Evolutionary conservation across 805 yeast genomes (phyloP).

Genomic region (Komagataella populi): DNA sequence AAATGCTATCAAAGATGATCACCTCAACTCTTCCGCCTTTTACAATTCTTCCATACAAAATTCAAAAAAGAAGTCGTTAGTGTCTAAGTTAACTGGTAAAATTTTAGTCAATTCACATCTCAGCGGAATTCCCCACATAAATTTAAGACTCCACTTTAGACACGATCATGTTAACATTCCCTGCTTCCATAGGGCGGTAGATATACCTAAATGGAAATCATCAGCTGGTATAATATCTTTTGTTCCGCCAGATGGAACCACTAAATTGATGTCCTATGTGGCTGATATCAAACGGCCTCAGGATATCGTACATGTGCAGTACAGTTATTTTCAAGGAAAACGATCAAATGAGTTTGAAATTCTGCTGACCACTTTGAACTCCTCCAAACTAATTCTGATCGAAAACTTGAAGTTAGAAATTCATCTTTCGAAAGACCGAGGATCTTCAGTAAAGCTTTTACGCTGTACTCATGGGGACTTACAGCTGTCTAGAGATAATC

Average conservation of each 20-base stretch:
- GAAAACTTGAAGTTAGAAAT: conserved; percentile 30
- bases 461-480: conserved; percentile 73
- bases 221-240: conserved; percentile 41
- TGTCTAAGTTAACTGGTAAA: conserved; percentile 49
- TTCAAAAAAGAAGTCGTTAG: conserved; percentile 20
- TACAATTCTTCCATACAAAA: conserved; percentile 10
- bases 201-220: conserved; percentile 34
- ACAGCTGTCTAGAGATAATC: conserved; percentile 26
- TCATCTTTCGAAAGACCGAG: conserved; percentile 12
- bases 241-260: conserved; percentile 81
- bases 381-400: conserved; percentile 29
- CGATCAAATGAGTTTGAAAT: conserved; percentile 51
- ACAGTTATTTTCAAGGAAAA: conserved; percentile 37
- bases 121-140: conserved; percentile 68
- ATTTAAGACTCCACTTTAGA: conserved; percentile 33
- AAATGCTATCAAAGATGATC: conserved; percentile 6
- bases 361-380: conserved; percentile 30
- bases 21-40: conserved; percentile 8
- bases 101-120: conserved; percentile 52
- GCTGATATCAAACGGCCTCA: conserved; percentile 31
- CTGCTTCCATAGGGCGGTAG: conserved; percentile 59
- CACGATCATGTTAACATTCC: conserved; percentile 41
- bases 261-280: conserved; percentile 47
- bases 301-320: conserved; percentile 46
- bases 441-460: conserved; percentile 33